Conservation (phyloP, 2,329 filamentous ascomycete species). For the Fusarium nelsonii region DNA sequence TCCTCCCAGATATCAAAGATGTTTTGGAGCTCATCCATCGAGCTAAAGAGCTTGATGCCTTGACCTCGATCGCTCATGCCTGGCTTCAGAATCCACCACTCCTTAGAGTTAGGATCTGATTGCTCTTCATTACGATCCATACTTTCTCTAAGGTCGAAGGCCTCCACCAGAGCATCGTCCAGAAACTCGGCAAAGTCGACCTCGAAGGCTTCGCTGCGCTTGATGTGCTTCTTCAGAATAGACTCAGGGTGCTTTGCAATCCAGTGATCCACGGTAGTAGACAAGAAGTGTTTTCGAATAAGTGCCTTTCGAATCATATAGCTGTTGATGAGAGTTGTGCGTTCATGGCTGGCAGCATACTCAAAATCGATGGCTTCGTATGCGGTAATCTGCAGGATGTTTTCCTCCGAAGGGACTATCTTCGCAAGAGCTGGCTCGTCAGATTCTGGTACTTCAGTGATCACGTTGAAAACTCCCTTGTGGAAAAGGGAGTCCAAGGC, state of each 20-base stretch:
- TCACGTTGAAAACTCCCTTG: constrained; percentile 64
- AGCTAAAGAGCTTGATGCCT: constrained; percentile 90
- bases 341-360: constrained; percentile 71
- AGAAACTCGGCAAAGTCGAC: constrained; percentile 97
- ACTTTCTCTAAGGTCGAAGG: constrained; percentile 86
- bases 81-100: constrained; percentile 99
- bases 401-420: constrained; percentile 55
- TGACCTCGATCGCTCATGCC: constrained; percentile 97
- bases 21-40: constrained; percentile 81
- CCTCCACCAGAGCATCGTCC: constrained; percentile 91
- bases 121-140: constrained; percentile 72
- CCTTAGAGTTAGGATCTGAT: constrained; percentile 58
- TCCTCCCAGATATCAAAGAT: constrained; percentile 96
- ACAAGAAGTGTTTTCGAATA: constrained; percentile 95
- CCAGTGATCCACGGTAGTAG: constrained; percentile 86
- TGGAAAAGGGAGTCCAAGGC: constrained; percentile 76
- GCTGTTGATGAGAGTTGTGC: constrained; percentile 80
- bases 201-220: constrained; percentile 87
- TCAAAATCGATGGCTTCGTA: constrained; percentile 93
- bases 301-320: constrained; percentile 97
- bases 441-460: constrained; percentile 58
- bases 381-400: constrained; percentile 81
- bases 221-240: constrained; percentile 76
- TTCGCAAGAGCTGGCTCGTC: constrained; percentile 53
- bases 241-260: constrained; percentile 83